Evolutionary conservation across 768 basidiomycete genomes (phyloP).

Genomic region (Boletus rufocinnamomeus): DNA sequence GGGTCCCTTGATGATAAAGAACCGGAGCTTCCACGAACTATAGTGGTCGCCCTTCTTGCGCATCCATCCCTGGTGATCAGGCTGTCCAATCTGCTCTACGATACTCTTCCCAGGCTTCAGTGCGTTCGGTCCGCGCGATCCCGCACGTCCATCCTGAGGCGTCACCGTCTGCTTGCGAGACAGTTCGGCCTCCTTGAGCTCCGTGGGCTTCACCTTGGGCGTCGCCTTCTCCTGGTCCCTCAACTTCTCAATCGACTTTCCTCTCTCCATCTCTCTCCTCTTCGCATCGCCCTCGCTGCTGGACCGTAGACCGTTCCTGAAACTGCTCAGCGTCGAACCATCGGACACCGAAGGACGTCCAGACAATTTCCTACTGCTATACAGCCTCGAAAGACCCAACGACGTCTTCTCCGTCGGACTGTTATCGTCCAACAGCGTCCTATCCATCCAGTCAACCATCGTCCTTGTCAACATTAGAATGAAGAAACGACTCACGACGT

Average conservation of each 20-base stretch:
- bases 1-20: constrained; percentile 89
- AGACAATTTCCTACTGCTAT: constrained; percentile 15
- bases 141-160: neutral
- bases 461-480: neutral
- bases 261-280: constrained; percentile 23
- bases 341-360: constrained; percentile 44
- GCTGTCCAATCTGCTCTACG: constrained; percentile 85
- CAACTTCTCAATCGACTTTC: constrained; percentile 25
- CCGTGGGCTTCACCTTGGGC: constrained; percentile 17
- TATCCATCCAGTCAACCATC: constrained; percentile 14
- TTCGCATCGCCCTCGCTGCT: constrained; percentile 22
- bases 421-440: constrained; percentile 32
- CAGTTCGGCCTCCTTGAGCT: constrained; percentile 38
- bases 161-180: constrained; percentile 59
- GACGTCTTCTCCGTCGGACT: constrained; percentile 43
- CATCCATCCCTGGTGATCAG: constrained; percentile 94
- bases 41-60: constrained; percentile 94
- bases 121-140: constrained; percentile 34
- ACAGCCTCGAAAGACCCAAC: constrained; percentile 52
- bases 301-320: constrained; percentile 27
- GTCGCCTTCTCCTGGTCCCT: constrained; percentile 22
- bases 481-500: constrained; percentile 48
- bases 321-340: constrained; percentile 31
- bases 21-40: constrained; percentile 89
- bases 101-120: constrained; percentile 70